These are phyloP conservation scores for Chrysochromulina tobinii DNA, from an alignment of 78 protist species.

Conservation along the genomic window DNA sequence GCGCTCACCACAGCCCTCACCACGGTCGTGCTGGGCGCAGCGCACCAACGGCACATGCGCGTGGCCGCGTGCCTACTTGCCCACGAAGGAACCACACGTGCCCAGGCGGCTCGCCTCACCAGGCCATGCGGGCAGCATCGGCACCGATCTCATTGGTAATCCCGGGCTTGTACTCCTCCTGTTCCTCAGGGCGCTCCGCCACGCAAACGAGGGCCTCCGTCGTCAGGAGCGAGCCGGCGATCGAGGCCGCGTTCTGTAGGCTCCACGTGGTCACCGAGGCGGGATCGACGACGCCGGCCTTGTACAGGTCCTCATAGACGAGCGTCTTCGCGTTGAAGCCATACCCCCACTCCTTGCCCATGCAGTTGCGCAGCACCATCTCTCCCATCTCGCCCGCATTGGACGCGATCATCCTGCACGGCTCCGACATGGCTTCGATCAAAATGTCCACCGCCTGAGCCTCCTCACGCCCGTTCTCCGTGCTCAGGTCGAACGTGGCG, in stretches of 20 bases:
- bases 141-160: no score
- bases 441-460: neutral
- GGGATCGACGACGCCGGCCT: constrained; percentile 24
- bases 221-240: constrained; percentile 6
- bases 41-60: no score
- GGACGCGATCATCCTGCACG: neutral
- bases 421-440: neutral
- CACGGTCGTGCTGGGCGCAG: no score
- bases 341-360: neutral
- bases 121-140: no score
- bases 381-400: constrained; percentile 14
- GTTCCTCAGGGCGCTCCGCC: no score
- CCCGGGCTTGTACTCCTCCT: no score
- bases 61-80: no score
- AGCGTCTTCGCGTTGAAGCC: constrained; percentile 35
- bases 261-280: constrained; percentile 9
- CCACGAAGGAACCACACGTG: no score
- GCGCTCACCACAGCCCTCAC: no score
- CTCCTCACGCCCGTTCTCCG: constrained; percentile 2
- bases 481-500: neutral
- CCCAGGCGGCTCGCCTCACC: no score
- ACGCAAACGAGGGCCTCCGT: neutral
- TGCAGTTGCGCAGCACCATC: neutral
- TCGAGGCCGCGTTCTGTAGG: constrained; percentile 18
- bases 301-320: neutral